These are phyloP conservation scores for Coffea canephora DNA, from an alignment of 257 asterid genomes.

Conservation along the genomic window DNA sequence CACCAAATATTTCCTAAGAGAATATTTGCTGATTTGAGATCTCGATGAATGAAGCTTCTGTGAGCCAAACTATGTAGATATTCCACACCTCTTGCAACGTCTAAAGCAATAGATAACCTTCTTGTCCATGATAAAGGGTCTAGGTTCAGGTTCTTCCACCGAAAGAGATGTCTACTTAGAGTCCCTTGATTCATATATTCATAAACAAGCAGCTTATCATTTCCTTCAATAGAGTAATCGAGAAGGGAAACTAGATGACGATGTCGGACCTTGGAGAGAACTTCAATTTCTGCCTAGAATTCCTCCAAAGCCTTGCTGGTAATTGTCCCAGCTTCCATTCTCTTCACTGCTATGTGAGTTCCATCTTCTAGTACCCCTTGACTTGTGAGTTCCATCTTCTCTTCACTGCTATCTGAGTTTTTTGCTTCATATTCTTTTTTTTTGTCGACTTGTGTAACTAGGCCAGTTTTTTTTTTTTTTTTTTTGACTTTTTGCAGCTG, in stretches of 20 bases:
- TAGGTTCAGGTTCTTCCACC: slow-evolving; percentile 51
- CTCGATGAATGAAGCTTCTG: slow-evolving; percentile 67
- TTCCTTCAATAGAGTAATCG: slow-evolving; percentile 59
- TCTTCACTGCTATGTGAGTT: slow-evolving; percentile 62
- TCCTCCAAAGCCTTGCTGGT: slow-evolving; percentile 62
- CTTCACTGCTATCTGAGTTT: too few species aligned
- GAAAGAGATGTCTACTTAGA: slow-evolving; percentile 67
- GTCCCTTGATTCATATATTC: slow-evolving; percentile 83
- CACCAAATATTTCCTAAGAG: slow-evolving; percentile 32
- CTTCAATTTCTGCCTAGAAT: slow-evolving; percentile 64
- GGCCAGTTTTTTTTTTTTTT: too few species aligned
- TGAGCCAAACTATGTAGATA: slow-evolving; percentile 73
- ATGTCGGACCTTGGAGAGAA: slow-evolving; percentile 75
- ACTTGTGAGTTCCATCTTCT: too few species aligned
- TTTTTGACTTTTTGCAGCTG: too few species aligned
- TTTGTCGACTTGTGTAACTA: too few species aligned
- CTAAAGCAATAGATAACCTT: slow-evolving; percentile 68
- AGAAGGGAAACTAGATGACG: slow-evolving; percentile 72
- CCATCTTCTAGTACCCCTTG: slow-evolving; percentile 57
- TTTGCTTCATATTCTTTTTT: too few species aligned
- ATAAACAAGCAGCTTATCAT: slow-evolving; percentile 69
- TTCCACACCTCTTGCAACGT: slow-evolving; percentile 79
- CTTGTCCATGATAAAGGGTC: slow-evolving; percentile 63
- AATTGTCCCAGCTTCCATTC: slow-evolving; percentile 57
- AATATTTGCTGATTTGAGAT: slow-evolving; percentile 71